phyloP scores from a whole-genome alignment of 805 yeast species.

The Starmerella ratchasimensis region DNA sequence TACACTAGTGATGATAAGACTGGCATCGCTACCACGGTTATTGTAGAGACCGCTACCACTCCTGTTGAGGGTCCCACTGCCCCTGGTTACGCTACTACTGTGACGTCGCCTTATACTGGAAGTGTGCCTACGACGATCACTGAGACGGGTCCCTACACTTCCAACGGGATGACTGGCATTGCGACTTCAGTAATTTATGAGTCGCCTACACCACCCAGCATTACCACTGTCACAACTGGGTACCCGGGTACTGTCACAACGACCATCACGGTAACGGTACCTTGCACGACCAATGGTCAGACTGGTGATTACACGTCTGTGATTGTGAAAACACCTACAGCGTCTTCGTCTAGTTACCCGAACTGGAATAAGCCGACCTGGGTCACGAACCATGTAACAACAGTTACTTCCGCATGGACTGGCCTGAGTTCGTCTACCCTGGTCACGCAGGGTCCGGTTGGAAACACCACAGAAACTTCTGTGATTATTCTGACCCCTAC shows the following conservation, averaged over 20 bases:
- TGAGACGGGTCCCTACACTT: slow-evolving; percentile 1
- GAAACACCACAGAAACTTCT: neutral
- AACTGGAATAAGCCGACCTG: neutral
- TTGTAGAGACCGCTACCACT: slow-evolving; percentile 2
- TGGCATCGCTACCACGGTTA: neutral
- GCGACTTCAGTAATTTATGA: slow-evolving; percentile 2
- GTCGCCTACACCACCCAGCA: no score
- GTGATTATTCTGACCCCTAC: slow-evolving; percentile 1
- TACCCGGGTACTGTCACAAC: slow-evolving; percentile 1
- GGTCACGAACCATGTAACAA: neutral
- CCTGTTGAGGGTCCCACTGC: slow-evolving; percentile 1
- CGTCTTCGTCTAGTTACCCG: neutral
- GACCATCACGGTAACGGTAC: neutral
- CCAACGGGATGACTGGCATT: slow-evolving; percentile 2
- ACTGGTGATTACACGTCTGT: slow-evolving; percentile 4
- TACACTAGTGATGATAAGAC: neutral
- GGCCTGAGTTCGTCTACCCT: neutral
- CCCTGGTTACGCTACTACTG: neutral
- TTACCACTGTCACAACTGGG: neutral
- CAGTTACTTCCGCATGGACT: neutral
- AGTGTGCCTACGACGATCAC: neutral
- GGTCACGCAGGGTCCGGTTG: neutral
- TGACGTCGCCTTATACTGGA: slow-evolving; percentile 1
- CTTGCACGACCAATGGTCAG: slow-evolving; percentile 2
- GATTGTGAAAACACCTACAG: slow-evolving; percentile 4